Evolutionary conservation across 306 rosid genomes (phyloP).

Genomic region (Lotus japonicus): DNA sequence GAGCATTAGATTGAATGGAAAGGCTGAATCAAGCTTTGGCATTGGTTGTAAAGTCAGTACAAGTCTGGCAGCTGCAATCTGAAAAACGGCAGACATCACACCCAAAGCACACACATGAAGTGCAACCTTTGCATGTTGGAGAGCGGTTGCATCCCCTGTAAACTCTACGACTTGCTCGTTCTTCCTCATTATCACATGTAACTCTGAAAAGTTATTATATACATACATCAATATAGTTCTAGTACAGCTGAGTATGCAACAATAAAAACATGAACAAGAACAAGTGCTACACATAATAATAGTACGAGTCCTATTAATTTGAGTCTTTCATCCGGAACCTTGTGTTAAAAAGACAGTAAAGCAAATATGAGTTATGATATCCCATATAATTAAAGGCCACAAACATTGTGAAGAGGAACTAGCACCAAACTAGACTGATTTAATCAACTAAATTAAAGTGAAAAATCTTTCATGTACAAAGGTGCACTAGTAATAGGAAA

Average conservation of each 20-base stretch:
- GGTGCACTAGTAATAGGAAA: neutral
- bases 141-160: constrained; percentile 80
- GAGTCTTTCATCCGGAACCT: too few relatives aligned
- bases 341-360: too few relatives aligned
- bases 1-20: neutral
- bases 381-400: too few relatives aligned
- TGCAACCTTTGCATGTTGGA: constrained; percentile 91
- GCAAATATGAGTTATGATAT: too few relatives aligned
- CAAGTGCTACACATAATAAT: neutral
- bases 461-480: too few relatives aligned
- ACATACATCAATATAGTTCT: neutral
- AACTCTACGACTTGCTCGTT: constrained; percentile 80
- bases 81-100: constrained; percentile 87
- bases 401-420: too few relatives aligned
- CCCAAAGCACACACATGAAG: constrained; percentile 94
- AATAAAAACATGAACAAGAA: neutral
- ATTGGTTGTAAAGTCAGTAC: constrained; percentile 84
- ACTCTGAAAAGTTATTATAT: constrained; percentile 39
- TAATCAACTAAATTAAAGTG: too few relatives aligned
- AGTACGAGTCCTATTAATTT: too few relatives aligned
- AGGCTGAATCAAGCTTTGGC: constrained; percentile 41
- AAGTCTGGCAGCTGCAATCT: constrained; percentile 96
- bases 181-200: constrained; percentile 85
- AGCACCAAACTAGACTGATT: too few relatives aligned
- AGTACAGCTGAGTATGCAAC: neutral